phyloP scores from a whole-genome alignment of 2,329 filamentous ascomycete genomes.

The Nannizzia gypsea region DNA sequence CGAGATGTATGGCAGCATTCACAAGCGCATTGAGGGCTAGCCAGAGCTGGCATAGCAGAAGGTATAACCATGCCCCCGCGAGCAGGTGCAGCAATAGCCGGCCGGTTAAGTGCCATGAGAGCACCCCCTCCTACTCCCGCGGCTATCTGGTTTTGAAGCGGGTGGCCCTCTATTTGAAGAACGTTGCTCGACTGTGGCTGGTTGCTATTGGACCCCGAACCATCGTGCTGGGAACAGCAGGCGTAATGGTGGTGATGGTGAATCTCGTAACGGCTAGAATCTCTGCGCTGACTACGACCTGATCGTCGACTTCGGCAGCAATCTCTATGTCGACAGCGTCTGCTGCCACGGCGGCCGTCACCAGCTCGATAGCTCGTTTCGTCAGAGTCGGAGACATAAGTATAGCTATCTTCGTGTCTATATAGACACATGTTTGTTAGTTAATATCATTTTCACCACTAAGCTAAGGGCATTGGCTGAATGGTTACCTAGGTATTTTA shows the following conservation, averaged over 20 bases:
- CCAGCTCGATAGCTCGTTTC: background rate
- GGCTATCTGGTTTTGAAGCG: background rate
- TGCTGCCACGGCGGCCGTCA: background rate
- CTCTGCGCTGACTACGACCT: background rate
- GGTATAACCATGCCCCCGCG: background rate
- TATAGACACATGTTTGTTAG: background rate
- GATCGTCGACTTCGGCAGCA: background rate
- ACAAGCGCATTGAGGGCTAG: background rate
- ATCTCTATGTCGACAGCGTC: background rate
- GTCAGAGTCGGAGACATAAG: background rate
- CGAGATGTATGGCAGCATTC: background rate
- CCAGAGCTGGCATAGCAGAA: background rate
- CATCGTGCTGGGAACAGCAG: background rate
- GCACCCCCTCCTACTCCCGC: background rate
- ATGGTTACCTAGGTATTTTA: background rate
- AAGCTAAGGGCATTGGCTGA: too few relatives aligned
- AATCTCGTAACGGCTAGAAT: background rate
- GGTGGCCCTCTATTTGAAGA: background rate
- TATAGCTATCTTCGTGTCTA: background rate
- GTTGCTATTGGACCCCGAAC: background rate
- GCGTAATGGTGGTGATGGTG: slow-evolving; percentile 1
- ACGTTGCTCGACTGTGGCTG: background rate
- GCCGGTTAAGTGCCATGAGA: background rate
- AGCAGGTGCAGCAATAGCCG: background rate
- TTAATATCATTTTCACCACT: too few relatives aligned